Conservation (phyloP, 805 yeast species). For the Blastobotrys robertii region DNA sequence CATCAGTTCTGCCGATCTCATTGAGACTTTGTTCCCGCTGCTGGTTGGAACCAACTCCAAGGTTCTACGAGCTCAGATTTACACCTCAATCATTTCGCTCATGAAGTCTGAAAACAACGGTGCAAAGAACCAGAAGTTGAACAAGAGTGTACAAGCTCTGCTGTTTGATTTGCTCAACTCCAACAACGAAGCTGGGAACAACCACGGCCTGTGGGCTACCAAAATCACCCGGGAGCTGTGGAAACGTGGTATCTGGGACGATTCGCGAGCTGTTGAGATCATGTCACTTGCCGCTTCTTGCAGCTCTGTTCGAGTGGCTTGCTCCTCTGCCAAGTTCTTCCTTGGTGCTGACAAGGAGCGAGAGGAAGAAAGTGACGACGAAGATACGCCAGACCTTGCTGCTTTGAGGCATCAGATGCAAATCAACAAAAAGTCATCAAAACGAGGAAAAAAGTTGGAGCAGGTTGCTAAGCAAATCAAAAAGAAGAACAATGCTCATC, state of each 20-base stretch:
- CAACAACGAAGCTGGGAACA: conserved; percentile 60
- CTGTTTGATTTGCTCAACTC: conserved; percentile 79
- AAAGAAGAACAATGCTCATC: conserved; percentile 35
- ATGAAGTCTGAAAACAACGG: conserved; percentile 79
- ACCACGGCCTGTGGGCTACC: conserved; percentile 83
- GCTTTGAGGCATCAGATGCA: conserved; percentile 71
- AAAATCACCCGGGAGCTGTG: conserved; percentile 90
- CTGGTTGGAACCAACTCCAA: conserved; percentile 63
- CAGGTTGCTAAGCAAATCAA: conserved; percentile 59
- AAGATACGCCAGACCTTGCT: conserved; percentile 45
- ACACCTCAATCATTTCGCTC: conserved; percentile 65
- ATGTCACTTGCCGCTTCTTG: conserved; percentile 94
- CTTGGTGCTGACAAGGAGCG: conserved; percentile 92
- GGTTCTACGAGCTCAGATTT: conserved; percentile 72
- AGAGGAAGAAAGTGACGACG: conserved; percentile 63
- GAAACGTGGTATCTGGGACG: conserved; percentile 99
- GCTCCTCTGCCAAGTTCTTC: conserved; percentile 85
- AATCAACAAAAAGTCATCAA: conserved; percentile 72
- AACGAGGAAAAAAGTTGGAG: conserved; percentile 72
- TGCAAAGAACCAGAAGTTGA: conserved; percentile 81
- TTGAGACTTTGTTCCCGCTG: conserved; percentile 83
- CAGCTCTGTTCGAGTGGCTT: conserved; percentile 74
- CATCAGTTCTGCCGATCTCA: conserved; percentile 66
- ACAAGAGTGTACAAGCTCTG: conserved; percentile 83
- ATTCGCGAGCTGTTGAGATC: conserved; percentile 90